Percentiles rank a stretch among this genome's conserved stretches.
Conservation (phyloP, 176 grass and related monocot species). For the Oryza meridionalis region DNA sequence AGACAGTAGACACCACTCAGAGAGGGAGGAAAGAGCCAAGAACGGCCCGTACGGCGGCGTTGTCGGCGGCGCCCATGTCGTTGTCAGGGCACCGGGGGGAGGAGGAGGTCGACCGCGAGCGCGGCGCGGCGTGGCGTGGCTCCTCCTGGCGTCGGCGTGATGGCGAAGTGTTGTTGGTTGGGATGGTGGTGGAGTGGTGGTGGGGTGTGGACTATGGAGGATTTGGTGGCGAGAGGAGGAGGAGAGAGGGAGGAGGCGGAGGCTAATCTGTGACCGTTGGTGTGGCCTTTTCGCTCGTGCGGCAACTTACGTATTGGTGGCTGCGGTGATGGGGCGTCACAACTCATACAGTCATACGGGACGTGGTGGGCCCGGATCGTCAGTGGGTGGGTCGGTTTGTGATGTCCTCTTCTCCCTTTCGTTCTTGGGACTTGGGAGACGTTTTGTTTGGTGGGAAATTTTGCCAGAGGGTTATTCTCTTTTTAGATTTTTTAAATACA, state of each 20-base stretch:
- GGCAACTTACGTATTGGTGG: constrained; percentile 1
- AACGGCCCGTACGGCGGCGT: constrained; percentile 38
- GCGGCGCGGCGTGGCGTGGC: too few relatives aligned
- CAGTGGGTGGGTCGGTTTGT: not conserved
- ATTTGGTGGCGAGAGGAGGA: constrained; percentile 15
- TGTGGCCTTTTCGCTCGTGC: constrained; percentile 68
- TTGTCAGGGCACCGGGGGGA: not conserved
- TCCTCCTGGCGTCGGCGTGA: not conserved
- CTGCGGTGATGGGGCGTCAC: not conserved
- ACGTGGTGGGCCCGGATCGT: not conserved
- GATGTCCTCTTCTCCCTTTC: not conserved
- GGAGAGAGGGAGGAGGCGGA: not conserved
- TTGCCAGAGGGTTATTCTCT: too few relatives aligned
- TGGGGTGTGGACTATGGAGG: not conserved
- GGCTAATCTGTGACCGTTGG: constrained; percentile 64
- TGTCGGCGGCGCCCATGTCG: constrained; percentile 59
- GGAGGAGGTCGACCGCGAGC: not conserved
- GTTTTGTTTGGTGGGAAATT: too few relatives aligned
- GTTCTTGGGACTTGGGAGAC: too few relatives aligned
- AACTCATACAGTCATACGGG: not conserved
- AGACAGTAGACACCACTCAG: not conserved
- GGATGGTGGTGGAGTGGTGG: not conserved
- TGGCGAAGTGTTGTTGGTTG: not conserved
- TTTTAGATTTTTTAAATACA: too few relatives aligned
- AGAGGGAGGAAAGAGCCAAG: not conserved